phyloP scores from a whole-genome alignment of 768 basidiomycete genomes.

The Lepiota brunneoincarnata region DNA sequence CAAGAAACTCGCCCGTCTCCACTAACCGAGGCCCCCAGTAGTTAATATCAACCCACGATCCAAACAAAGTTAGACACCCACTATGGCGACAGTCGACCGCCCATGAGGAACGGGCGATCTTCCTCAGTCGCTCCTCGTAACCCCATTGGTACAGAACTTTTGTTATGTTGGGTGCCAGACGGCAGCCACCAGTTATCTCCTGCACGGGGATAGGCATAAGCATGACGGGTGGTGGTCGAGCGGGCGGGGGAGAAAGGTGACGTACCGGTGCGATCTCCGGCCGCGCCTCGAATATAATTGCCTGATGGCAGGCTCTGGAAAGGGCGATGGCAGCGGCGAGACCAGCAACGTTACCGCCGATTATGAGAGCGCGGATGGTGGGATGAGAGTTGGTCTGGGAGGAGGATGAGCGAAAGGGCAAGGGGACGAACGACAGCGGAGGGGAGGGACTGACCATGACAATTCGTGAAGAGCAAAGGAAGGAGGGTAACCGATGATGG shows the following conservation, averaged over 20 bases:
- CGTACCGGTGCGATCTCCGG: conserved; percentile 1
- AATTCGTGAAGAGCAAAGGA: not conserved
- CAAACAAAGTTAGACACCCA: conserved; percentile 10
- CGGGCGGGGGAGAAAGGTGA: not conserved
- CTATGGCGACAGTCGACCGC: conserved; percentile 20
- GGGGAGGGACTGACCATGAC: conserved; percentile 2
- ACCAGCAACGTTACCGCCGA: conserved; percentile 49
- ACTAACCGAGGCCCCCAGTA: conserved; percentile 26
- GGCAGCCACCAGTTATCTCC: conserved; percentile 25
- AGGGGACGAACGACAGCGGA: not conserved
- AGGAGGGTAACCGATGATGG: not conserved
- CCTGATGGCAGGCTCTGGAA: conserved; percentile 51
- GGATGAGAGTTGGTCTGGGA: conserved; percentile 8
- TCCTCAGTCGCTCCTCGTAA: conserved; percentile 25
- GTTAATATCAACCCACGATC: conserved; percentile 5
- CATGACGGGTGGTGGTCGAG: not conserved
- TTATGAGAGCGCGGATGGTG: conserved; percentile 30
- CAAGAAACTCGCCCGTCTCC: conserved; percentile 47
- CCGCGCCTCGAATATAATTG: conserved; percentile 45
- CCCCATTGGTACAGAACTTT: conserved; percentile 60
- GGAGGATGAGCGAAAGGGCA: not conserved
- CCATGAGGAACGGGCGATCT: conserved; percentile 21
- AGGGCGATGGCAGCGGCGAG: conserved; percentile 53
- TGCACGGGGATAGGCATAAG: not conserved
- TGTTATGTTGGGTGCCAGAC: conserved; percentile 49